These are phyloP conservation scores for Paecilomyces sp. DNA, from an alignment of 2,329 filamentous ascomycete species.

Conservation along the genomic window DNA sequence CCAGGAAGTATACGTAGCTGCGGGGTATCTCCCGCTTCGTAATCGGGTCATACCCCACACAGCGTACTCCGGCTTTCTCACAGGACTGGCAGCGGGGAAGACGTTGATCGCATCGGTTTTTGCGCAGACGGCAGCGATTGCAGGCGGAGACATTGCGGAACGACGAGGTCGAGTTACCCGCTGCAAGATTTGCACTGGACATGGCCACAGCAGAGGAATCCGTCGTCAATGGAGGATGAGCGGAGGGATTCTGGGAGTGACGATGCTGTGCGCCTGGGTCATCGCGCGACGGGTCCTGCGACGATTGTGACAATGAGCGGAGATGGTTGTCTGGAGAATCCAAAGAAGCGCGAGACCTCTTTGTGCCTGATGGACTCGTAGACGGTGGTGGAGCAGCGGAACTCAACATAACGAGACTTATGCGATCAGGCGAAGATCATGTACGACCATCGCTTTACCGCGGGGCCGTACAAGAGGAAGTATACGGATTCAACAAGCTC, in stretches of 20 bases:
- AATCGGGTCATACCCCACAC: conserved; percentile 93
- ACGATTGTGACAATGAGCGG: conserved; percentile 11
- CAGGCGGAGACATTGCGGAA: conserved; percentile 91
- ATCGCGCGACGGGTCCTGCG: conserved; percentile 2
- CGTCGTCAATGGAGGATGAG: conserved; percentile 9
- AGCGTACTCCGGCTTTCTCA: conserved; percentile 84
- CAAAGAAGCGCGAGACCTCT: conserved; percentile 26
- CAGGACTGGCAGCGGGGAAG: conserved; percentile 86
- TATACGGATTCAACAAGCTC: background rate
- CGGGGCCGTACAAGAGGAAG: background rate
- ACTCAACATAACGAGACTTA: conserved; percentile 25
- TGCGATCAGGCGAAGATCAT: background rate
- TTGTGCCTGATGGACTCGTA: conserved; percentile 26
- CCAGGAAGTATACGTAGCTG: conserved; percentile 90
- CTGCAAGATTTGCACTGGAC: conserved; percentile 15
- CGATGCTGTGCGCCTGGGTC: conserved; percentile 5
- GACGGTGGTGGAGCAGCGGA: conserved; percentile 18
- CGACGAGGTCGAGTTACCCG: conserved; percentile 27
- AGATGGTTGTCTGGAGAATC: conserved; percentile 16
- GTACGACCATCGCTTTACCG: background rate
- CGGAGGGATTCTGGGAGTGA: conserved; percentile 8
- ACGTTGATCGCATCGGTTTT: conserved; percentile 92
- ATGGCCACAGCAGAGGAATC: conserved; percentile 12
- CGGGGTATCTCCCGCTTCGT: conserved; percentile 92
- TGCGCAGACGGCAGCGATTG: conserved; percentile 83